phyloP scores from a whole-genome alignment of 371 early-diverging fungal species.

The Actinomortierella ambigua region DNA sequence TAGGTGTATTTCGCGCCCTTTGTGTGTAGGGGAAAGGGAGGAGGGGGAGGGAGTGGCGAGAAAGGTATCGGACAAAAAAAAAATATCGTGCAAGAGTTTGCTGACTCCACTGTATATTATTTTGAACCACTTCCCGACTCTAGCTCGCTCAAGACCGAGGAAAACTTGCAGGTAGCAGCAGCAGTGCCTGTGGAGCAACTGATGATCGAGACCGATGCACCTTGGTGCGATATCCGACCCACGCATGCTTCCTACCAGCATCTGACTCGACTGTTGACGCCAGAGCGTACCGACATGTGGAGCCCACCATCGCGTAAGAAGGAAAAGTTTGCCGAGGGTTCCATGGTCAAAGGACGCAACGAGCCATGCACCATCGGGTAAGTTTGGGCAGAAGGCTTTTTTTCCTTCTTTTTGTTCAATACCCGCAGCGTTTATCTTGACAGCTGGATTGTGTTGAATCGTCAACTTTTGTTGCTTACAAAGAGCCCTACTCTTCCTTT shows the following conservation, averaged over 20 bases:
- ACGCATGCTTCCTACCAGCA: constrained; percentile 83
- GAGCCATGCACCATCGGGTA: constrained; percentile 83
- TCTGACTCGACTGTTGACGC: constrained; percentile 43
- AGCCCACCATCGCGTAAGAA: constrained; percentile 59
- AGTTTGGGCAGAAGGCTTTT: constrained; percentile 13
- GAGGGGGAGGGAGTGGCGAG: neutral
- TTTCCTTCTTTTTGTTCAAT: neutral
- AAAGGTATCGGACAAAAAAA: neutral
- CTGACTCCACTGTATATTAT: neutral
- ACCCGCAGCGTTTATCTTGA: no score
- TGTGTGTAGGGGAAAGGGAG: neutral
- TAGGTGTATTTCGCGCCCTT: constrained; percentile 11
- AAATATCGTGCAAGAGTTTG: no score
- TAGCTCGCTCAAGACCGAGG: constrained; percentile 87
- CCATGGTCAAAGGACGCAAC: constrained; percentile 84
- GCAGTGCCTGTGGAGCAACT: constrained; percentile 84
- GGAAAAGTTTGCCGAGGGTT: constrained; percentile 76
- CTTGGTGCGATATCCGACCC: constrained; percentile 94
- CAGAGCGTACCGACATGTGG: constrained; percentile 47
- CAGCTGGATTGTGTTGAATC: neutral
- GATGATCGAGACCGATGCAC: constrained; percentile 96
- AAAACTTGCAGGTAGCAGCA: constrained; percentile 79
- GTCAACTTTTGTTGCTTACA: neutral
- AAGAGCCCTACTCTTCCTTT: neutral
- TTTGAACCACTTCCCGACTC: neutral